Conservation (phyloP, 2,329 filamentous ascomycete species). For the Phoma sp. region DNA sequence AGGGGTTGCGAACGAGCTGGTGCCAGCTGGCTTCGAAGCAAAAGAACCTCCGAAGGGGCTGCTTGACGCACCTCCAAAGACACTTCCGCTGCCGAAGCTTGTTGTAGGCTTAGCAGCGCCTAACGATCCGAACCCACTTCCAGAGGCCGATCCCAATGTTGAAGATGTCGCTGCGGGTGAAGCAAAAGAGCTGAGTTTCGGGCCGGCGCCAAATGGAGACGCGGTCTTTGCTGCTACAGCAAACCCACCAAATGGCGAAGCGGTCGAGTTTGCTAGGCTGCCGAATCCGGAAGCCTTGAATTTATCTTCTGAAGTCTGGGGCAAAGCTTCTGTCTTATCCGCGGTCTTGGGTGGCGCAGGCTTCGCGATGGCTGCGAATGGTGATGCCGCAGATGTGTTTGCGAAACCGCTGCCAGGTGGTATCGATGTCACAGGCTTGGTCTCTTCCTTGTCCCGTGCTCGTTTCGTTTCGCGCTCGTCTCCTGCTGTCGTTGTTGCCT, state of each 20-base stretch:
- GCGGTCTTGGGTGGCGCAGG: constrained; percentile 36
- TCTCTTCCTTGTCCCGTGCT: constrained; percentile 43
- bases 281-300: constrained; percentile 62
- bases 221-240: constrained; percentile 22
- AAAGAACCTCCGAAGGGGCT: constrained; percentile 39
- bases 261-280: constrained; percentile 48
- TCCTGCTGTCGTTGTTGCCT: constrained; percentile 26
- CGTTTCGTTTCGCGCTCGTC: constrained; percentile 48
- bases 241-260: constrained; percentile 47
- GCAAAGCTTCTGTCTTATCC: constrained; percentile 29
- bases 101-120: constrained; percentile 36
- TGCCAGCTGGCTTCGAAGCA: constrained; percentile 42
- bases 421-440: constrained; percentile 34
- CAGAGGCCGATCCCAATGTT: constrained; percentile 12
- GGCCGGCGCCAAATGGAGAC: constrained; percentile 49
- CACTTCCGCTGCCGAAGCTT: constrained; percentile 45
- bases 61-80: constrained; percentile 54
- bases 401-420: constrained; percentile 53
- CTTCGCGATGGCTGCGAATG: constrained; percentile 56
- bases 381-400: constrained; percentile 56
- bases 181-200: constrained; percentile 40
- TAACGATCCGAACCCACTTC: constrained; percentile 46
- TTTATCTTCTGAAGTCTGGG: constrained; percentile 53
- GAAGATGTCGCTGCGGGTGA: constrained; percentile 26
- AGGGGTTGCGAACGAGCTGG: constrained; percentile 75